Evolutionary conservation across 768 basidiomycete genomes (phyloP).

Genomic region (Termitomyces sp.): DNA sequence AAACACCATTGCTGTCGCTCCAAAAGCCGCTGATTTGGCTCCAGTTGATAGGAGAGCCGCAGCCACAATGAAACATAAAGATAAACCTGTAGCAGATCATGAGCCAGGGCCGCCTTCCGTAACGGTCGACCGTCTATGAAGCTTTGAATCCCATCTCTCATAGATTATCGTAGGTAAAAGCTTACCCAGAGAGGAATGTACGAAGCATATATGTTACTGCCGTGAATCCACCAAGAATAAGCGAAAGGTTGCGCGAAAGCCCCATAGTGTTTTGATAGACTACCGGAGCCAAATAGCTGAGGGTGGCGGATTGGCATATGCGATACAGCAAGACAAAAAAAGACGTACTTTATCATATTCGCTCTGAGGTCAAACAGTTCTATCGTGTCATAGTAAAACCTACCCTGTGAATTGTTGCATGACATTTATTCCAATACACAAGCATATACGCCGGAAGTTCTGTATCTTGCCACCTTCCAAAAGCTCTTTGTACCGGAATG

Average conservation of each 20-base stretch:
- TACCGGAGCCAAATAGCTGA: constrained; percentile 31
- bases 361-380: constrained; percentile 12
- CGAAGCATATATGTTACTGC: constrained; percentile 34
- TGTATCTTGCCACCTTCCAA: constrained; percentile 30
- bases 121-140: constrained; percentile 32
- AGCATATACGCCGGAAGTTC: constrained; percentile 31
- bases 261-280: constrained; percentile 38
- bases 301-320: neutral
- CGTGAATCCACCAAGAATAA: constrained; percentile 33
- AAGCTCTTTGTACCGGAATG: constrained; percentile 28
- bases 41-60: constrained; percentile 28
- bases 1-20: constrained; percentile 34
- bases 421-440: constrained; percentile 30
- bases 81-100: constrained; percentile 31
- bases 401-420: constrained; percentile 40
- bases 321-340: neutral
- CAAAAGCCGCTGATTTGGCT: constrained; percentile 25
- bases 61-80: constrained; percentile 30
- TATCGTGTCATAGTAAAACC: neutral
- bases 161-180: too few species aligned
- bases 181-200: constrained; percentile 33
- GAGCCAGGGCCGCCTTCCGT: constrained; percentile 29
- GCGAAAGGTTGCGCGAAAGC: constrained; percentile 30
- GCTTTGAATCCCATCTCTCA: neutral
- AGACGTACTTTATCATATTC: constrained; percentile 32